A percentile compares a stretch with the other conserved stretches of the same genome.
phyloP scores from a whole-genome alignment of 2,329 filamentous ascomycete species.

The Grosmannia huntii region DNA sequence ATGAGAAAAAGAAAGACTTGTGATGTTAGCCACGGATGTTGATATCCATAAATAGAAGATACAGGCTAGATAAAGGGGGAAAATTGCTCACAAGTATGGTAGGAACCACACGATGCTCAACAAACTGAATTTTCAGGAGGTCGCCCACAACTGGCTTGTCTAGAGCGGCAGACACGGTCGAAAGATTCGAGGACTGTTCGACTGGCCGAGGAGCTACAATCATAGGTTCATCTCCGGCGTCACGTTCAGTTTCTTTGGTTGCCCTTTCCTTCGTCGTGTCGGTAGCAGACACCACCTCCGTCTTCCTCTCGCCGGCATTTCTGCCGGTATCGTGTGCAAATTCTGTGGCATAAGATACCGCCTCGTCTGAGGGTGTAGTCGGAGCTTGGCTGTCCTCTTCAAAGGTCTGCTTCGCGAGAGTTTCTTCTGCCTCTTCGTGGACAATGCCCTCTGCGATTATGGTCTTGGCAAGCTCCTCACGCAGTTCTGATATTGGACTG shows the following conservation, averaged over 20 bases:
- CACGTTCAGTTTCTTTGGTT: slow-evolving; percentile 7
- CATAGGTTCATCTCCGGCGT: slow-evolving; percentile 18
- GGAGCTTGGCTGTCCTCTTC: background rate
- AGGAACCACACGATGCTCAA: slow-evolving; percentile 85
- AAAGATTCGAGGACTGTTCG: background rate
- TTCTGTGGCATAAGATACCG: background rate
- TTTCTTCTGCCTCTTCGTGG: background rate
- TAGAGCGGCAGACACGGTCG: background rate
- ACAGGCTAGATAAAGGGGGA: no score
- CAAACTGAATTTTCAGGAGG: slow-evolving; percentile 89
- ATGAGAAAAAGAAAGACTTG: slow-evolving; percentile 93
- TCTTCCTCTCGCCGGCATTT: background rate
- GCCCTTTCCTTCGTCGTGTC: background rate
- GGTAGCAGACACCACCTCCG: background rate
- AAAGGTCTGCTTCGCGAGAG: background rate
- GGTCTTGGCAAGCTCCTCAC: background rate
- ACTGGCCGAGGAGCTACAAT: slow-evolving; percentile 15
- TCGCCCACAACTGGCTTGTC: slow-evolving; percentile 76
- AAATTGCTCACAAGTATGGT: slow-evolving; percentile 67
- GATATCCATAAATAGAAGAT: background rate
- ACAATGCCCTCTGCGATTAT: background rate
- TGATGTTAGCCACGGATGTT: slow-evolving; percentile 9
- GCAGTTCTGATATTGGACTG: background rate
- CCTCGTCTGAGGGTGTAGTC: background rate
- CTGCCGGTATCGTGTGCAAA: background rate